These are phyloP conservation scores for Mycena filopes DNA, from an alignment of 768 basidiomycete genomes.

Conservation along the genomic window DNA sequence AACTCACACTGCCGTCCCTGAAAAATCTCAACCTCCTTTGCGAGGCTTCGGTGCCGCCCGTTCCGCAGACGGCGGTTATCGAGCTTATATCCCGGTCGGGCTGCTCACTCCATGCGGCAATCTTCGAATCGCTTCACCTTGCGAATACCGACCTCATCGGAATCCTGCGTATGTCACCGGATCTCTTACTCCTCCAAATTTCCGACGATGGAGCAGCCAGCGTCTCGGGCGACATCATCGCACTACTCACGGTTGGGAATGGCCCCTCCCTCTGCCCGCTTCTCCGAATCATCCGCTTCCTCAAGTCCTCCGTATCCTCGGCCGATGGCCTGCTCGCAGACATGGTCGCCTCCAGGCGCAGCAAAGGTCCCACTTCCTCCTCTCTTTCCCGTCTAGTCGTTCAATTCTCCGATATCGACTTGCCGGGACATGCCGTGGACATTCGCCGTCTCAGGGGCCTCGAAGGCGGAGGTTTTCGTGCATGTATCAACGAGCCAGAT, in stretches of 20 bases:
- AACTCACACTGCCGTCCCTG: slow-evolving; percentile 16
- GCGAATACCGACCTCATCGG: slow-evolving; percentile 18
- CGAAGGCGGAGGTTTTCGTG: slow-evolving; percentile 3
- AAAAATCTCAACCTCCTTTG: slow-evolving; percentile 21
- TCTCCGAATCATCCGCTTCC: slow-evolving; percentile 22
- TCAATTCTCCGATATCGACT: slow-evolving; percentile 14
- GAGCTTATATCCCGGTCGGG: slow-evolving; percentile 6
- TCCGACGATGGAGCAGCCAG: slow-evolving; percentile 11
- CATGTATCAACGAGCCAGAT: slow-evolving; percentile 24
- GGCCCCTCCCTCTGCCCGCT: slow-evolving; percentile 14
- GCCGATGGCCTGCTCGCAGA: slow-evolving; percentile 19
- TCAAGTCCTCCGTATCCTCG: slow-evolving; percentile 19
- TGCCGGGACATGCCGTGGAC: slow-evolving; percentile 9
- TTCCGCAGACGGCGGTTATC: slow-evolving; percentile 20
- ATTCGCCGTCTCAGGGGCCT: slow-evolving; percentile 16
- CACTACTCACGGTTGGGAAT: slow-evolving; percentile 9
- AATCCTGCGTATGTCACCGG: slow-evolving; percentile 17
- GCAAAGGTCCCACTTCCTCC: too few relatives aligned
- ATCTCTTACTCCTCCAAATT: slow-evolving; percentile 19
- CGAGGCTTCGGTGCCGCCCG: neutral
- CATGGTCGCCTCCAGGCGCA: slow-evolving; percentile 22
- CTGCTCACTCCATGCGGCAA: neutral
- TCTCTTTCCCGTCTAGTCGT: slow-evolving; percentile 20
- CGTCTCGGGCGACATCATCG: slow-evolving; percentile 14
- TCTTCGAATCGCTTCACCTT: slow-evolving; percentile 20